Conservation (phyloP, 352 stramenopile genomes). For the Globisporangium camurandrum region DNA sequence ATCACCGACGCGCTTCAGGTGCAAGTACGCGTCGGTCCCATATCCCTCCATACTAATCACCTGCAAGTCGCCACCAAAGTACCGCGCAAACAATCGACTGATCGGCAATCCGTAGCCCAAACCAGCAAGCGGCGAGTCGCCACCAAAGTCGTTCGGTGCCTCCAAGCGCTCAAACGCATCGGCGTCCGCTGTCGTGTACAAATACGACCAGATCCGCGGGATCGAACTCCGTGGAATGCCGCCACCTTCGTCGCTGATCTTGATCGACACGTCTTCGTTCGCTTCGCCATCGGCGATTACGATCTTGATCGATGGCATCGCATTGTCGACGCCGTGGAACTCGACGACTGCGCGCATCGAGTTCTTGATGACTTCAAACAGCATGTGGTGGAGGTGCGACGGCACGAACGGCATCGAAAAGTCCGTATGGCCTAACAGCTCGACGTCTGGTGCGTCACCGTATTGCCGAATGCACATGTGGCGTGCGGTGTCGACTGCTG, state of each 20-base stretch:
- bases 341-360: conserved; percentile 92
- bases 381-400: conserved; percentile 96
- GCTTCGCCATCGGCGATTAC: conserved; percentile 98
- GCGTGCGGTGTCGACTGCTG: conserved; percentile 95
- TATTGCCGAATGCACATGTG: conserved; percentile 99
- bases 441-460: conserved; percentile 97
- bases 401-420: conserved; percentile 98
- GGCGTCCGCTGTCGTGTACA: conserved; percentile 99
- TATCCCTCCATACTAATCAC: conserved; percentile 99
- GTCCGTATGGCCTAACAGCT: conserved; percentile 96
- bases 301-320: conserved; percentile 98
- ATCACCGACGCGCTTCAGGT: conserved; percentile 90
- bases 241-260: conserved; percentile 99
- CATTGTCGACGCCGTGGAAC: conserved; percentile 95
- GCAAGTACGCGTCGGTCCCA: conserved; percentile 96
- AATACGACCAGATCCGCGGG: conserved; percentile 98
- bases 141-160: conserved; percentile 79
- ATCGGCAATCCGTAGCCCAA: conserved; percentile 97
- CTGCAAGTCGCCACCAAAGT: conserved; percentile 99
- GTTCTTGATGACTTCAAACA: conserved; percentile 98
- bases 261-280: conserved; percentile 99
- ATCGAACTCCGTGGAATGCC: conserved; percentile 98
- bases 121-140: conserved; percentile 89
- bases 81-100: conserved; percentile 95
- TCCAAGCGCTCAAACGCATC: conserved; percentile 88